Evolutionary conservation across 1,139 yeast species (phyloP).

Genomic region (Taiozyma sp.): DNA sequence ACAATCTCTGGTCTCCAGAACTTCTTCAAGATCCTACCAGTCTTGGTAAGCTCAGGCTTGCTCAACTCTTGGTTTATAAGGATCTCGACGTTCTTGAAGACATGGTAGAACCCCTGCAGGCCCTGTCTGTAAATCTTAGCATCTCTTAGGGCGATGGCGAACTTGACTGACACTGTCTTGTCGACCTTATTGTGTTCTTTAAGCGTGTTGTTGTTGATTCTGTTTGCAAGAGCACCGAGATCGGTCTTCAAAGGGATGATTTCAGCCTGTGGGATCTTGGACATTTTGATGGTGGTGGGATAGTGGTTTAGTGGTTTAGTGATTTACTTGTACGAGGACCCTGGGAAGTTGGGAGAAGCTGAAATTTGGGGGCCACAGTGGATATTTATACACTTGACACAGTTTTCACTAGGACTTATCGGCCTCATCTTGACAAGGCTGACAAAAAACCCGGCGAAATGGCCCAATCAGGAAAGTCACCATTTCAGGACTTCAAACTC

Average conservation of each 20-base stretch:
- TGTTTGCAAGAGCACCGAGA: conserved; percentile 75
- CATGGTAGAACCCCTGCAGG: conserved; percentile 71
- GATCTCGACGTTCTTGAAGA: conserved; percentile 65
- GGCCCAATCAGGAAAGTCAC: background rate
- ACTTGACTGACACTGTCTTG: conserved; percentile 62
- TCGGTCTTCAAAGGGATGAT: conserved; percentile 70
- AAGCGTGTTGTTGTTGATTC: conserved; percentile 69
- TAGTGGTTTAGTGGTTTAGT: conserved; percentile 2
- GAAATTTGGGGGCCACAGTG: background rate
- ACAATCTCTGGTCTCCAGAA: conserved; percentile 69
- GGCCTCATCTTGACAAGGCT: background rate
- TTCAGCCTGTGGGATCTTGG: conserved; percentile 47
- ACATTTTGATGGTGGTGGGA: conserved; percentile 7
- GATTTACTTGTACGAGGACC: background rate
- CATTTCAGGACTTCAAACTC: background rate
- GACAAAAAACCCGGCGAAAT: background rate
- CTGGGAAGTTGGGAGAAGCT: background rate
- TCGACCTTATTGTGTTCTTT: conserved; percentile 64
- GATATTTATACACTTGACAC: background rate
- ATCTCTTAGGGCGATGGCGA: conserved; percentile 74
- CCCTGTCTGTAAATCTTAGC: conserved; percentile 78
- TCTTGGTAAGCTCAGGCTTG: conserved; percentile 33
- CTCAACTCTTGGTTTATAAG: conserved; percentile 45
- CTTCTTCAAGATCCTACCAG: conserved; percentile 35
- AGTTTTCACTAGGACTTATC: background rate